Base-by-base conservation (phyloP, 129 eudicot species). In the carrot (Daucus carota) region DNA sequence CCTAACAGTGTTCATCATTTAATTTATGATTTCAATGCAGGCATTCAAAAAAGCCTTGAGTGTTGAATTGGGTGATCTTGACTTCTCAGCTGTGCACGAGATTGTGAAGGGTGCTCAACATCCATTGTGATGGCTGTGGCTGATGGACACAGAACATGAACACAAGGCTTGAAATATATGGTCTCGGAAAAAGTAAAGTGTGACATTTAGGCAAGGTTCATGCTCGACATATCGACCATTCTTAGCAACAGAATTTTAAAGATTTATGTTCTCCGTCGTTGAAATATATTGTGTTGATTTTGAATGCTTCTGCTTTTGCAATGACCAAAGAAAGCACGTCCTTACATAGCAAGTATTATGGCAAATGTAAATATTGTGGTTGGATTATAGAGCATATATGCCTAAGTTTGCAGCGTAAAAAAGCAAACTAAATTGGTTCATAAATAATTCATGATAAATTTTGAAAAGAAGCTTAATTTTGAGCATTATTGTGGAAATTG, bases 31-130 rank as follows among this genome's bases (percentile, higher is more conserved):
- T 67, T 24, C 32, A 33, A 62, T 87, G 77, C 63, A 94, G 98
- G 96, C 87, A 73, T 94, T 94, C 76, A 94, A 91, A 85, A 91
- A 87, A 75, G 98, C 98, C 15, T 86, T 97, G 73, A 85, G 96
- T 93, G 60, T 82, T 70, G 98, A 97, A 28, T 74, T 94, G 67
- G 98, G 98, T 31, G 98, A 94, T 80, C 91, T 85, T 45, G 98
- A 94, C 82, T 94, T 94, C 79, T 94, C 98, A 63, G 97, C 98
- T 73, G 97, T 94, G 74, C 81, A 84, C 72, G 97, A 94, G 86
- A 83, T 86, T n/a, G 77, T 87, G 54, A 89, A 87, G 75, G 81
- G 32, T 80, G 81, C 85, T 33, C 82, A 79, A 73, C 73, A 66
- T 66, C 85, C 90, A 38, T 60, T 86, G 34, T 89, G 80, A 84